Conservation (phyloP, 805 yeast species). For the Citeromyces matritensis region DNA sequence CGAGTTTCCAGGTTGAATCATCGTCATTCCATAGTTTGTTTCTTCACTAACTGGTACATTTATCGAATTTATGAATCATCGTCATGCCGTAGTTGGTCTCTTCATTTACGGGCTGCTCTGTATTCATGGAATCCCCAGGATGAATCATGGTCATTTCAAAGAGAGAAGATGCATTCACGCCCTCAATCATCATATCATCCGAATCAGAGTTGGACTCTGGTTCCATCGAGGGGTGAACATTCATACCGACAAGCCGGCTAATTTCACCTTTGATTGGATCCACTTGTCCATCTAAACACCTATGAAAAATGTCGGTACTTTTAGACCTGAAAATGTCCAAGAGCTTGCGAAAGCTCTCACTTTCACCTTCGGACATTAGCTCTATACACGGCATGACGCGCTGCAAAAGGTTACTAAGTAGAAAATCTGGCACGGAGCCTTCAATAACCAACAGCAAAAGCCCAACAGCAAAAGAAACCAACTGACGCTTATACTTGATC, state of each 20-base stretch:
- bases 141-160: slow-evolving; percentile 5
- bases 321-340: slow-evolving; percentile 1
- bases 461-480: slow-evolving; percentile 9
- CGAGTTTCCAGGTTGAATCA: slow-evolving; percentile 13
- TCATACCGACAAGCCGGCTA: not conserved
- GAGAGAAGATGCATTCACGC: slow-evolving; percentile 1
- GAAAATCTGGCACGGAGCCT: slow-evolving; percentile 6
- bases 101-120: slow-evolving; percentile 1
- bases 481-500: slow-evolving; percentile 10
- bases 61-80: slow-evolving; percentile 10
- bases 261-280: not conserved
- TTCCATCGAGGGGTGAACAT: not conserved
- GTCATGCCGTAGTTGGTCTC: slow-evolving; percentile 18
- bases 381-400: slow-evolving; percentile 10
- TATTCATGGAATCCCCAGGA: slow-evolving; percentile 1
- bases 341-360: not conserved
- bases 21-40: slow-evolving; percentile 19
- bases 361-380: not conserved
- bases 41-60: slow-evolving; percentile 1
- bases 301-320: not conserved
- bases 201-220: not conserved
- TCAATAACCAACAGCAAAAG: slow-evolving; percentile 3
- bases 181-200: slow-evolving; percentile 1
- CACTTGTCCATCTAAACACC: slow-evolving; percentile 1
- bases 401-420: slow-evolving; percentile 9